These are phyloP conservation scores for Pisolithus thermaeus DNA, from an alignment of 1,284 basidiomycete genomes.

Conservation along the genomic window DNA sequence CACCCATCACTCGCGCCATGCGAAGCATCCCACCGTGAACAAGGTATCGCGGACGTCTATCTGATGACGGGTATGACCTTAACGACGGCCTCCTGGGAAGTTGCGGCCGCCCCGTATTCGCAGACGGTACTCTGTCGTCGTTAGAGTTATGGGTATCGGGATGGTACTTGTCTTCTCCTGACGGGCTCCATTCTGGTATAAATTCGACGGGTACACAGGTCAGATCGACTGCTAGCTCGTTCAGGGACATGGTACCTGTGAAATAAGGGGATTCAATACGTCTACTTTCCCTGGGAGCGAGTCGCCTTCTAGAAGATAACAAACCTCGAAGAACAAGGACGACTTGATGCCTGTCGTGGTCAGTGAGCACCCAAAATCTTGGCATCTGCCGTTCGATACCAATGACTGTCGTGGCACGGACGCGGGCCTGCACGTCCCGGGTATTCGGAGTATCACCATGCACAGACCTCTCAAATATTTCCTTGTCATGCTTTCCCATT, in stretches of 20 bases:
- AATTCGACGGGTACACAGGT: conserved; percentile 72
- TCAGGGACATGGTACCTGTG: conserved; percentile 74
- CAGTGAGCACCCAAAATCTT: conserved; percentile 75
- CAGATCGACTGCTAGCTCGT: conserved; percentile 77
- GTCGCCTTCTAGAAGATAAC: neutral
- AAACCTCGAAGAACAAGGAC: conserved; percentile 67
- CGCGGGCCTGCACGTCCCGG: conserved; percentile 31
- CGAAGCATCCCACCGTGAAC: conserved; percentile 78
- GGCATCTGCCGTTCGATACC: conserved; percentile 71
- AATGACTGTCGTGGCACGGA: conserved; percentile 47
- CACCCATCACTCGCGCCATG: conserved; percentile 76
- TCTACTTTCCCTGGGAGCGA: neutral
- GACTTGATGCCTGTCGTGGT: conserved; percentile 64
- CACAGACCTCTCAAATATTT: conserved; percentile 64
- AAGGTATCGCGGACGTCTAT: conserved; percentile 35
- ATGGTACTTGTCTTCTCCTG: conserved; percentile 24
- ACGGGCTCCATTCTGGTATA: conserved; percentile 39
- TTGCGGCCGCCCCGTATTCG: conserved; percentile 21
- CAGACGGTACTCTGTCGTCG: conserved; percentile 25
- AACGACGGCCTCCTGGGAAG: conserved; percentile 20
- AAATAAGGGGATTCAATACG: conserved; percentile 6
- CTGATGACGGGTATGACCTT: conserved; percentile 11
- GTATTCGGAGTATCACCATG: conserved; percentile 23
- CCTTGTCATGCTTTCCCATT: conserved; percentile 69
- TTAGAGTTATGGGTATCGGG: conserved; percentile 7